Percentiles rank a stretch among this genome's conserved stretches.
These are phyloP conservation scores for Cercospora zeae-maydis DNA, from an alignment of 2,329 filamentous ascomycete genomes.

Conservation along the genomic window DNA sequence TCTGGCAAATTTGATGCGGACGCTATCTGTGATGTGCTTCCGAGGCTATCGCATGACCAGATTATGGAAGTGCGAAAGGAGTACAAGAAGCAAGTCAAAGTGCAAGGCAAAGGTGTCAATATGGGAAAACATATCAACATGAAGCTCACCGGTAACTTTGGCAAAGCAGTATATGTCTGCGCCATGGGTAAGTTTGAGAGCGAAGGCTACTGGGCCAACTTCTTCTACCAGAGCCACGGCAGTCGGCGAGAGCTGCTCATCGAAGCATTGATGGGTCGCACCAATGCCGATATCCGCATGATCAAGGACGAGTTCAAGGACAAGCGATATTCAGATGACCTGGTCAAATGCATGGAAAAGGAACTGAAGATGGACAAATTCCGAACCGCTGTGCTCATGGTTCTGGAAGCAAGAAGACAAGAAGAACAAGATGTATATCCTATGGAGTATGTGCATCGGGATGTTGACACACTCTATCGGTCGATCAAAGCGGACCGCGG, in stretches of 20 bases:
- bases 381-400: slow-evolving; percentile 78
- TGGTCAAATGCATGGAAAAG: slow-evolving; percentile 81
- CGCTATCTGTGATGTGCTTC: slow-evolving; percentile 77
- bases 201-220: slow-evolving; percentile 97
- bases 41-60: slow-evolving; percentile 79
- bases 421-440: slow-evolving; percentile 66
- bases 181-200: slow-evolving; percentile 87
- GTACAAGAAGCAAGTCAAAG: slow-evolving; percentile 87
- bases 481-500: slow-evolving; percentile 69
- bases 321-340: slow-evolving; percentile 81
- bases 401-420: slow-evolving; percentile 78
- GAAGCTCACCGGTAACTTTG: slow-evolving; percentile 72
- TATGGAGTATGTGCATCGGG: slow-evolving; percentile 57
- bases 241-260: slow-evolving; percentile 85
- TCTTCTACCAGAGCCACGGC: slow-evolving; percentile 89
- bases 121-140: slow-evolving; percentile 82
- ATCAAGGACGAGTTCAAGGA: slow-evolving; percentile 90
- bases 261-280: slow-evolving; percentile 84
- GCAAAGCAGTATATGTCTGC: slow-evolving; percentile 87
- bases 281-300: slow-evolving; percentile 76
- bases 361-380: slow-evolving; percentile 97
- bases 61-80: slow-evolving; percentile 79
- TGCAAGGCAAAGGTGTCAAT: slow-evolving; percentile 76
- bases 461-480: slow-evolving; percentile 68
- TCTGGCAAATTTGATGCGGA: slow-evolving; percentile 58